Conservation (phyloP, 257 asterid species). For the Nicotiana undulata region DNA sequence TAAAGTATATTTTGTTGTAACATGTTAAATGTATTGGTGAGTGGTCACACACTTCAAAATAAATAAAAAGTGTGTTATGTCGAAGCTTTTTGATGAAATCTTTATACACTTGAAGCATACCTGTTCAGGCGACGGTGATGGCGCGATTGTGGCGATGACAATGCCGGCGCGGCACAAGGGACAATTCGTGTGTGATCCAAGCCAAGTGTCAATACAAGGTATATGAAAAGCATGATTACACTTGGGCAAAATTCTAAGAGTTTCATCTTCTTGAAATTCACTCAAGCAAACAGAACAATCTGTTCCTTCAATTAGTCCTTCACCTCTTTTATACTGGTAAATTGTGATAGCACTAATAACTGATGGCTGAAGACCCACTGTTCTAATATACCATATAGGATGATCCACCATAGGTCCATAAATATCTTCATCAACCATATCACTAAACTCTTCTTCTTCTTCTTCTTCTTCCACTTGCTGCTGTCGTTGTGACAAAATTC, state of each 20-base stretch:
- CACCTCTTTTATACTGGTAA: slow-evolving; percentile 48
- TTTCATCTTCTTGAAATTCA: slow-evolving; percentile 65
- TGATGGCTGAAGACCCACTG: slow-evolving; percentile 57
- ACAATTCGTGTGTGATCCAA: slow-evolving; percentile 70
- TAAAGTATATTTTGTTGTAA: background rate
- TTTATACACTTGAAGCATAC: background rate
- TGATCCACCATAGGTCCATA: slow-evolving; percentile 56
- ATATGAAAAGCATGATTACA: slow-evolving; percentile 84
- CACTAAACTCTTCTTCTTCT: slow-evolving; percentile 16
- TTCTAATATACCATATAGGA: slow-evolving; percentile 75
- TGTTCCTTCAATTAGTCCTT: slow-evolving; percentile 56
- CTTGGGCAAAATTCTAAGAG: slow-evolving; percentile 54
- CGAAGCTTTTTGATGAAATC: background rate
- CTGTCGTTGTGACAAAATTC: background rate
- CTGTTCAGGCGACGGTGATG: slow-evolving; percentile 4
- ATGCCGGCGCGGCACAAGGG: slow-evolving; percentile 75
- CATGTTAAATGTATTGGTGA: background rate
- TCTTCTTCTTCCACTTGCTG: background rate
- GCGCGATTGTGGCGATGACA: slow-evolving; percentile 1
- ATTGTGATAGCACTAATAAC: slow-evolving; percentile 51
- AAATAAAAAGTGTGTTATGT: too few relatives aligned
- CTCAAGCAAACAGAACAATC: slow-evolving; percentile 76
- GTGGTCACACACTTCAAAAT: background rate
- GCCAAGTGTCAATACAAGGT: slow-evolving; percentile 83
- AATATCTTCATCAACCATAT: slow-evolving; percentile 31